Conservation (phyloP, 176 grass and related monocot genomes). For the barley (Hordeum vulgare) region MorexV3_pseudomolecules_assembly NC_058524.1:517853664-517854163, state of each 20-base stretch:
- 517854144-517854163: slow-evolving; percentile 86
- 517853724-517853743: background rate
- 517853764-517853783: background rate
- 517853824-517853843: background rate
- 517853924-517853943: background rate
- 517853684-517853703: background rate
- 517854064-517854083: background rate
- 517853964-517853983: too few species aligned
- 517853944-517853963: background rate
- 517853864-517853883: background rate
- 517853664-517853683: background rate
- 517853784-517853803: background rate
- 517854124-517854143: slow-evolving; percentile 91
- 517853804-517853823: background rate
- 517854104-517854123: background rate
- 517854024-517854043: too few species aligned
- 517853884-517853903: background rate
- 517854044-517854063: background rate
- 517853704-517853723: background rate
- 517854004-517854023: too few species aligned
- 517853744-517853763: background rate
- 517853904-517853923: background rate
- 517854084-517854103: background rate
- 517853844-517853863: background rate
- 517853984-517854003: too few species aligned